A percentile compares a stretch with the other conserved stretches of the same genome.
Evolutionary conservation across 2,329 filamentous ascomycete species (phyloP).

Genomic region (Epichloe baconii): DNA sequence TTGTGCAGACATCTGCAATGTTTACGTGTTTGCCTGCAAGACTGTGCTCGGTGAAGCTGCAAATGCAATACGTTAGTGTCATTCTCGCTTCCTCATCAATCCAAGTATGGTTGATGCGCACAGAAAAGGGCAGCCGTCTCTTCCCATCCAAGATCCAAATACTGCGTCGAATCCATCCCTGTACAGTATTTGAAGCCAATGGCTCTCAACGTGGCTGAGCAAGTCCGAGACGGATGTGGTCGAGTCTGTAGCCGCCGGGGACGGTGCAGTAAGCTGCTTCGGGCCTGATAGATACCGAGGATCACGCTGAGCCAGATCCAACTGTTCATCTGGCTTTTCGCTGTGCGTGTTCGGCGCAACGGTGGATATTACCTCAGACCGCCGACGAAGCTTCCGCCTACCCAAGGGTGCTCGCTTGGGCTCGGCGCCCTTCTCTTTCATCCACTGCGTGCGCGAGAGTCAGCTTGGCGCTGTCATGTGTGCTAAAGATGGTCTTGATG

Average conservation of each 20-base stretch:
- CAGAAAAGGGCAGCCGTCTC: constrained; percentile 28
- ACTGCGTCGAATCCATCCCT: constrained; percentile 24
- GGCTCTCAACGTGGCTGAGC: constrained; percentile 6
- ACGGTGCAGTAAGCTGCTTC: background rate
- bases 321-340: background rate
- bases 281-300: background rate
- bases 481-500: too few species aligned
- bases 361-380: background rate
- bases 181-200: constrained; percentile 20
- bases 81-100: background rate
- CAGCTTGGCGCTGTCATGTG: too few species aligned
- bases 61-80: background rate
- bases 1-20: constrained; percentile 16
- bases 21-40: constrained; percentile 18
- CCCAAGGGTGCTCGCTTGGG: background rate
- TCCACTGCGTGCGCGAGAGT: background rate
- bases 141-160: constrained; percentile 29
- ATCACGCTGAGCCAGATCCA: background rate
- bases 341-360: background rate
- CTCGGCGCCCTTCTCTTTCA: constrained; percentile 4
- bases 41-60: constrained; percentile 13
- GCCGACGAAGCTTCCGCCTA: constrained; percentile 1
- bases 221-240: constrained; percentile 1
- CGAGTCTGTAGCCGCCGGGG: constrained; percentile 1
- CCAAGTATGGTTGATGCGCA: constrained; percentile 10